Percentiles rank a stretch among this genome's conserved stretches.
phyloP scores from a whole-genome alignment of 352 stramenopile species.

The Pythium myriotylum region DNA sequence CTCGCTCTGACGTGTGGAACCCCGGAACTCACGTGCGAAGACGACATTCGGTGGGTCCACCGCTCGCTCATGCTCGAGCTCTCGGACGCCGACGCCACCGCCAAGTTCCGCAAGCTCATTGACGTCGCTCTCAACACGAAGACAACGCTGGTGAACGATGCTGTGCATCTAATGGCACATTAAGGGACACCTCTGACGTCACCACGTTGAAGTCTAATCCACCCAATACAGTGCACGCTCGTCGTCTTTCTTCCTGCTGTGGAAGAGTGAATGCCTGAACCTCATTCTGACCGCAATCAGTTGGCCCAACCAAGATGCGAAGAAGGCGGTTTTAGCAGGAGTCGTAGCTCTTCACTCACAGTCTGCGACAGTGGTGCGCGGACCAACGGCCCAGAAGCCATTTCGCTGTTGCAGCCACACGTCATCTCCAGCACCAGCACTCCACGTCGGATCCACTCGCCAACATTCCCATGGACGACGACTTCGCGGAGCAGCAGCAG shows the following conservation, averaged over 20 bases:
- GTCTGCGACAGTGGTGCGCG: slow-evolving; percentile 13
- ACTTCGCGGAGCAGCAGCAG: slow-evolving; percentile 42
- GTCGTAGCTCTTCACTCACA: slow-evolving; percentile 13
- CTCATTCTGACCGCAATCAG: not conserved
- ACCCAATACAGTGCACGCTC: not conserved
- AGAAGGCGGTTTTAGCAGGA: slow-evolving; percentile 5
- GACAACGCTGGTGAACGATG: slow-evolving; percentile 84
- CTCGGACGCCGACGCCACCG: slow-evolving; percentile 58
- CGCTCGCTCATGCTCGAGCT: slow-evolving; percentile 80
- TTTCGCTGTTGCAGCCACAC: slow-evolving; percentile 1
- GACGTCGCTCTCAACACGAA: slow-evolving; percentile 71
- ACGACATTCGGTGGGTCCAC: slow-evolving; percentile 83
- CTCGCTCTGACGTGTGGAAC: slow-evolving; percentile 81
- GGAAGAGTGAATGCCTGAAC: not conserved
- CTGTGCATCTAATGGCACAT: slow-evolving; percentile 85
- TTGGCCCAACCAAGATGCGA: slow-evolving; percentile 5
- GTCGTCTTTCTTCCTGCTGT: not conserved
- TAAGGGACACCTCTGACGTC: slow-evolving; percentile 14
- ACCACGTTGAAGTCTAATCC: not conserved
- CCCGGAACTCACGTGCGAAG: slow-evolving; percentile 66
- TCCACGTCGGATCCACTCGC: not conserved
- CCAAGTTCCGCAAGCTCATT: slow-evolving; percentile 79
- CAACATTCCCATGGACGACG: slow-evolving; percentile 16
- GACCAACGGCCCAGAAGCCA: slow-evolving; percentile 2
- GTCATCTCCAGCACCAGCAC: not conserved